Conservation (phyloP, 768 basidiomycete species). For the Dentipellis sp. region DNA sequence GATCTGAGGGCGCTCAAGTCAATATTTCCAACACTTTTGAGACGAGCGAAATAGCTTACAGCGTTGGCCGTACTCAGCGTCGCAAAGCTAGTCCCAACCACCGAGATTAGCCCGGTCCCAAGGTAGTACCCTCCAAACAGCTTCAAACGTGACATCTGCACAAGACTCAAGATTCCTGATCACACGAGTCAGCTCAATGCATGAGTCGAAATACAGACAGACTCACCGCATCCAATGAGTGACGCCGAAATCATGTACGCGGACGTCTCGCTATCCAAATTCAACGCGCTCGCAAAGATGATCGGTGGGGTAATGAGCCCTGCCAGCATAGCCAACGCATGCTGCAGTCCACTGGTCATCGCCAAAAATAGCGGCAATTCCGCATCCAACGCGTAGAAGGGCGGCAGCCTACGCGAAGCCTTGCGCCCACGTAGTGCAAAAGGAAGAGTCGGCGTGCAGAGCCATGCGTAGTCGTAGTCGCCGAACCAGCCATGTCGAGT, state of each 20-base stretch:
- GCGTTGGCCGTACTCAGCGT: conserved; percentile 67
- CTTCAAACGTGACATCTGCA: conserved; percentile 68
- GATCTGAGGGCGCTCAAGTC: conserved; percentile 32
- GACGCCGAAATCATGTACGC: conserved; percentile 78
- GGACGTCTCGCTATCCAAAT: conserved; percentile 45
- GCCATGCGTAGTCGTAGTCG: conserved; percentile 67
- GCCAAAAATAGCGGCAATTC: conserved; percentile 68
- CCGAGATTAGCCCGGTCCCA: conserved; percentile 73
- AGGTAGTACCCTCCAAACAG: conserved; percentile 58
- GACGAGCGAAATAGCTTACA: conserved; percentile 25
- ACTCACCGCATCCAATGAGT: conserved; percentile 67
- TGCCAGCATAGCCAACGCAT: conserved; percentile 76
- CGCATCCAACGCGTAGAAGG: conserved; percentile 68
- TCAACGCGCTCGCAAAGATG: conserved; percentile 60
- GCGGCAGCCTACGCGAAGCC: conserved; percentile 32
- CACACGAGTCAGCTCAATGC: not conserved
- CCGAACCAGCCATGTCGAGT: conserved; percentile 72
- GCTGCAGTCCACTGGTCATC: conserved; percentile 64
- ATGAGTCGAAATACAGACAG: not conserved
- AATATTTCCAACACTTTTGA: not conserved
- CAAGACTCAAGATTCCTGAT: conserved; percentile 60
- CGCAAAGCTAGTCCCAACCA: conserved; percentile 76
- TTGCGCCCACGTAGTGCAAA: conserved; percentile 21
- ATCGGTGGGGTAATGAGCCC: conserved; percentile 80
- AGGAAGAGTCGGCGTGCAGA: conserved; percentile 63